Conservation (phyloP, 306 rosid species). For the Quercus mongolica region DNA sequence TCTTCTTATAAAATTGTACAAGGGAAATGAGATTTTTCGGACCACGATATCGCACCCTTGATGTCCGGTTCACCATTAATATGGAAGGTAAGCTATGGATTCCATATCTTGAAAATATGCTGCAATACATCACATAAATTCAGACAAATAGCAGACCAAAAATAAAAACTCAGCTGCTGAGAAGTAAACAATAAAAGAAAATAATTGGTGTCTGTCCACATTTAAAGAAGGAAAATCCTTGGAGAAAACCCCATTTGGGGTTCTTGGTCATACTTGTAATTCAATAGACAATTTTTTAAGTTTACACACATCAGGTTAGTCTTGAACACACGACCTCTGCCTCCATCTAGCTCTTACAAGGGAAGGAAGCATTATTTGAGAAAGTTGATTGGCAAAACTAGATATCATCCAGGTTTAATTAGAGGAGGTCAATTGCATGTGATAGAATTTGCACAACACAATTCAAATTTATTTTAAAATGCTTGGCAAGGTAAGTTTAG, state of each 20-base stretch:
- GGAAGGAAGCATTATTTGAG: no score
- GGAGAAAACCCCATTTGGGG: not conserved
- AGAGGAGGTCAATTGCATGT: not conserved
- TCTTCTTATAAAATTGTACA: conserved; percentile 55
- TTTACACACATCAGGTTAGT: no score
- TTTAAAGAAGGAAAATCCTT: not conserved
- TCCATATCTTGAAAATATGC: conserved; percentile 68
- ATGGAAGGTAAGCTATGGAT: conserved; percentile 72
- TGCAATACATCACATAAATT: conserved; percentile 26
- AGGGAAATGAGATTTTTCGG: conserved; percentile 41
- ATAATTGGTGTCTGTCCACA: not conserved
- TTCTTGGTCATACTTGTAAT: no score
- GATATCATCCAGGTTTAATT: not conserved
- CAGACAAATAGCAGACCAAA: not conserved
- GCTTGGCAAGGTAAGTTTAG: no score
- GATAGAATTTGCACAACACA: not conserved
- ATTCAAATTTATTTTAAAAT: not conserved
- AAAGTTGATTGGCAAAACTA: no score
- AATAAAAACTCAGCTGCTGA: not conserved
- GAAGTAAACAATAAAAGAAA: not conserved
- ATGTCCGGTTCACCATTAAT: conserved; percentile 61
- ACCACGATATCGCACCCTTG: conserved; percentile 56
- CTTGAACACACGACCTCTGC: no score
- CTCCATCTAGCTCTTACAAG: no score
- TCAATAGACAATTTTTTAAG: no score